Evolutionary conservation across 2,329 filamentous ascomycete species (phyloP), one percentile per base, ranked within the genome.

Genomic region (Penicillium sp.): DNA sequence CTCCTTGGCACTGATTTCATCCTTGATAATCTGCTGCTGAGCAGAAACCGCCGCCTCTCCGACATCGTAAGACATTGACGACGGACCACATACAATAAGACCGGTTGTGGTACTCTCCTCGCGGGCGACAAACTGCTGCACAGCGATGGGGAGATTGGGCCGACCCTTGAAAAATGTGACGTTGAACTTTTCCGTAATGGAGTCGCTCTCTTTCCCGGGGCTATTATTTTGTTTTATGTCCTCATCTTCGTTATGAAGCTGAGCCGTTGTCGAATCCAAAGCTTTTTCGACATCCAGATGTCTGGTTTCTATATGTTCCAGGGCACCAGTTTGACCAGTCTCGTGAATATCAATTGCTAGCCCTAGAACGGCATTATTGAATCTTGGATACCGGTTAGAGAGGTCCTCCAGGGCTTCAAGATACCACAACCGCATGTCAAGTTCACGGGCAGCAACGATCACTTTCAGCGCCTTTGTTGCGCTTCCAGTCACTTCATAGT

Each of bases 51-150:
- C 77, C 7, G 76, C 77, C 64, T 79, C 76, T 1, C 76, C 68
- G 8, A 78, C 74, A 67, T 81, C 78, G 51, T 76, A 66, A 52
- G 79, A 68, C 77, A 80, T 78, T 3, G 71, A 75, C 21, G 64
- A 51, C 1, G 77, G 77, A 0, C 77, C 77, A 56, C 77, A 80
- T 16, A 74, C 72, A 50, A 72, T 75, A 9, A 79, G 35, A 65
- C 62, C 47, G 47, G 64, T 35, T 16, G 21, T 47, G 26, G 6
- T 9, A 12, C 23, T 38, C 28, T 43, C 21, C 5, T 47, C 40
- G 18, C 20, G 5, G 6, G 33, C n/a, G 35, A 49, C 24, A 3
- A 46, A 24, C 20, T 48, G n/a, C 43, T 38, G 6, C n/a, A 58
- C 52, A 5, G 43, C 42, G 20, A 30, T 20, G 8, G 23, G 52